Conservation (phyloP, 176 grass and related monocot species). For the Oryza glumipatula region DNA sequence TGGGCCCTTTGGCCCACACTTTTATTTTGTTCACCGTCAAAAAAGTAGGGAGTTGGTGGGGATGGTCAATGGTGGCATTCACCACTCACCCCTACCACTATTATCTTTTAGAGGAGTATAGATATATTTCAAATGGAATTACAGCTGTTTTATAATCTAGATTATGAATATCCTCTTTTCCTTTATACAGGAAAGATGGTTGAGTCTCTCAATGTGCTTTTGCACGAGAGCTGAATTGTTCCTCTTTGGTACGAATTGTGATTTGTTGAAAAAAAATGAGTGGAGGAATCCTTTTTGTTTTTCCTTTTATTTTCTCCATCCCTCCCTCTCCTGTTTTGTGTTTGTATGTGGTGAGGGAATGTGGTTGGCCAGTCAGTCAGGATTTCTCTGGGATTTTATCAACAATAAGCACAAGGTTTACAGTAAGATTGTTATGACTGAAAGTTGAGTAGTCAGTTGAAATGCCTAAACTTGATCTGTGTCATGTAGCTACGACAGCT, state of each 20-base stretch:
- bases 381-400: not conserved
- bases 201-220: slow-evolving; percentile 33
- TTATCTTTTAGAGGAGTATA: no score
- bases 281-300: slow-evolving; percentile 5
- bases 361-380: not conserved
- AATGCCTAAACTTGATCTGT: not conserved
- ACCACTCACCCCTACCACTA: no score
- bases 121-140: not conserved
- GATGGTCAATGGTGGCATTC: no score
- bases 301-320: not conserved
- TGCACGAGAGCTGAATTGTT: not conserved
- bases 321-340: not conserved
- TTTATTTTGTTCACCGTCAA: no score
- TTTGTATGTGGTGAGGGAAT: not conserved
- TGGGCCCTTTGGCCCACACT: no score
- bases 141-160: slow-evolving; percentile 1
- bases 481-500: not conserved
- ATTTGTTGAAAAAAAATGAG: not conserved
- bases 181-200: slow-evolving; percentile 36
- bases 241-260: not conserved
- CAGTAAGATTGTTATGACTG: not conserved
- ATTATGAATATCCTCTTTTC: slow-evolving; percentile 15
- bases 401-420: not conserved
- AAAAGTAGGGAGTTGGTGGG: no score
- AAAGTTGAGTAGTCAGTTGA: not conserved